These are phyloP conservation scores for Leccinum pallidistipes DNA, from an alignment of 1,284 basidiomycete genomes.

Conservation along the genomic window DNA sequence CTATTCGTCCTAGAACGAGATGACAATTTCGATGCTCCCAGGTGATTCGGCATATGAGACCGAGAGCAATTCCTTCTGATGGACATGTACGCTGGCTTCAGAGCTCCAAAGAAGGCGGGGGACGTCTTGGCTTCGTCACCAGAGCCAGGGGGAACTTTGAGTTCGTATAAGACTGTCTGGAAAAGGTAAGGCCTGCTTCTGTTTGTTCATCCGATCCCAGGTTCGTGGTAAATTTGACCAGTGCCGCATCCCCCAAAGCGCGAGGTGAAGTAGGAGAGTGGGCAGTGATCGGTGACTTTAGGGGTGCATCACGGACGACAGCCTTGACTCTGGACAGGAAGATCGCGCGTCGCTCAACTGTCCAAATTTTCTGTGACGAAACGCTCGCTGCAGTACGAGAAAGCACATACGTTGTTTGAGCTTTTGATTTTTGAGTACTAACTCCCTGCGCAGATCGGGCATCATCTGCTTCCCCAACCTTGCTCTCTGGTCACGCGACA, in stretches of 20 bases:
- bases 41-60: constrained; percentile 48
- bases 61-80: constrained; percentile 3
- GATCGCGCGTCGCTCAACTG: constrained; percentile 70
- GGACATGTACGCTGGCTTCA: constrained; percentile 31
- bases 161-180: constrained; percentile 22
- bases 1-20: constrained; percentile 26
- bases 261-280: constrained; percentile 69
- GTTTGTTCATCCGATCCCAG: constrained; percentile 65
- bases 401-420: constrained; percentile 64
- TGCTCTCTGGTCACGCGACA: constrained; percentile 54
- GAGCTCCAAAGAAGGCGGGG: constrained; percentile 65
- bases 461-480: constrained; percentile 46
- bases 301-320: constrained; percentile 60
- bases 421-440: constrained; percentile 69
- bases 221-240: constrained; percentile 26
- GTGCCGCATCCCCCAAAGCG: constrained; percentile 42
- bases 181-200: constrained; percentile 51
- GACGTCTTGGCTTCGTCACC: constrained; percentile 24
- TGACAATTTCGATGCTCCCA: constrained; percentile 29
- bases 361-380: neutral
- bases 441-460: constrained; percentile 68
- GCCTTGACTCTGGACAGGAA: constrained; percentile 73
- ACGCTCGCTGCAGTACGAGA: neutral
- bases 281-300: constrained; percentile 68
- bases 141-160: constrained; percentile 1